Conservation (phyloP, 371 early-diverging fungal species). For the Thermomucor indicae-seudaticae region DNA sequence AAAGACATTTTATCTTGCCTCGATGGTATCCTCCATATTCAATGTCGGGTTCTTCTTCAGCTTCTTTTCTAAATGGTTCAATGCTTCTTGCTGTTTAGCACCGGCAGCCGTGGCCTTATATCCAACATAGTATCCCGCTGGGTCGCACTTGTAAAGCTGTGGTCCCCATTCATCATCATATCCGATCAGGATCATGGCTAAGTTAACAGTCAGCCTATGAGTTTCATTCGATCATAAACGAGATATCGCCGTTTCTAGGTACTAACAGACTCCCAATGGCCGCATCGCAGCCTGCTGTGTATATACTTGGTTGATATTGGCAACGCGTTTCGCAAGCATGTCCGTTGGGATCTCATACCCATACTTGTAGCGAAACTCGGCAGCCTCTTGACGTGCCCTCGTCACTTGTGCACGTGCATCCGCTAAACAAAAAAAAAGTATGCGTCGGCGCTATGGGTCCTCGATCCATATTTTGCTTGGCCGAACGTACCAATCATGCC, state of each 20-base stretch:
- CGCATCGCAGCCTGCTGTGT: slow-evolving; percentile 99
- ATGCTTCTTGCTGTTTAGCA: slow-evolving; percentile 96
- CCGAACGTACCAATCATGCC: slow-evolving; percentile 75
- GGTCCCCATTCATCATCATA: slow-evolving; percentile 95
- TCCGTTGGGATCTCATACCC: slow-evolving; percentile 97
- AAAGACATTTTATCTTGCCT: slow-evolving; percentile 50
- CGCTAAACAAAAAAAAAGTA: slow-evolving; percentile 46
- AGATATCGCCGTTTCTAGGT: not conserved
- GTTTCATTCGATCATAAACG: not conserved
- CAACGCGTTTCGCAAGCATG: slow-evolving; percentile 95
- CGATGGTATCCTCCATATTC: slow-evolving; percentile 84
- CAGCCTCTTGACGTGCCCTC: slow-evolving; percentile 94
- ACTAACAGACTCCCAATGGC: slow-evolving; percentile 94
- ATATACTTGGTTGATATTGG: slow-evolving; percentile 97
- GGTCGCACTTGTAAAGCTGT: slow-evolving; percentile 96
- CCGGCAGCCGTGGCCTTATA: slow-evolving; percentile 97
- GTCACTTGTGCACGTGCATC: slow-evolving; percentile 93
- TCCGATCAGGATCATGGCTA: slow-evolving; percentile 95
- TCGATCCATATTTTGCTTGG: not conserved
- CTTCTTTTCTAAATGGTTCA: slow-evolving; percentile 96
- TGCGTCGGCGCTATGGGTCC: too few relatives aligned
- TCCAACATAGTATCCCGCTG: slow-evolving; percentile 97
- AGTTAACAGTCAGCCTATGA: not conserved
- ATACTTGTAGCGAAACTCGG: slow-evolving; percentile 96
- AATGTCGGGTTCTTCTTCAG: slow-evolving; percentile 85